Evolutionary conservation across 1,284 basidiomycete genomes (phyloP), one percentile per base, ranked within the genome.

Genomic region (Cystobasidium sp.): DNA sequence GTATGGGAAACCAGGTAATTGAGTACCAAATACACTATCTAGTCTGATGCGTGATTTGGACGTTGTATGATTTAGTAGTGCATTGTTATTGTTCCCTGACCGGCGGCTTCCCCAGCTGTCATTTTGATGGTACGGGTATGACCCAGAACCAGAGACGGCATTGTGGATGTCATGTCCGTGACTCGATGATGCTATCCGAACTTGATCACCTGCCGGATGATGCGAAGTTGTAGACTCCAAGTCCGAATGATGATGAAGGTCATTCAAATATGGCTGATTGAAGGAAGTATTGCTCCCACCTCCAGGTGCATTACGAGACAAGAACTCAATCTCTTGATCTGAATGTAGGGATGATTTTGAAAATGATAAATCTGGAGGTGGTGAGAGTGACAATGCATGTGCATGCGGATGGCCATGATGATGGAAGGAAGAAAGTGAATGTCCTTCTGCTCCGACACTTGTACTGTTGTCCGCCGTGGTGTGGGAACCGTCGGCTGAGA

Each of bases 1-100:
- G 31, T 73, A 73, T 6, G 70, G 70, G n/a, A 73, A 73, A 22
- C 70, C 70, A 66, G 70, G 70, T 24, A 73, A 41, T 41, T 56
- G 44, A 18, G 61, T 55, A 6, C 70, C 70, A 58, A 66, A 73
- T 0, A 73, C 63, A 52, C 70, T 73, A 37, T 73, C 70, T 41
- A 73, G 44, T n/a, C 70, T 49, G 12, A 73, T 61, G 14, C 70
- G 49, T 37, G 62, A 55, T n/a, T 65, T 73, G 6, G 52, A 59
- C 47, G 61, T 31, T 31, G 31, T 31, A 31, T 43, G 37, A 18
- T n/a, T n/a, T n/a, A n/a, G n/a, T n/a, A n/a, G n/a, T n/a, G n/a
- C n/a, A n/a, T 39, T 39, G 9, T 68, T 56, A 44, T 63, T 51
- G 41, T 51, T 51, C 10, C 37, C 41, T 16, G 64, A 55, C 14